Base-by-base conservation (phyloP, 164 flowering plant genomes). In the Cinnamomum chago region DNA sequence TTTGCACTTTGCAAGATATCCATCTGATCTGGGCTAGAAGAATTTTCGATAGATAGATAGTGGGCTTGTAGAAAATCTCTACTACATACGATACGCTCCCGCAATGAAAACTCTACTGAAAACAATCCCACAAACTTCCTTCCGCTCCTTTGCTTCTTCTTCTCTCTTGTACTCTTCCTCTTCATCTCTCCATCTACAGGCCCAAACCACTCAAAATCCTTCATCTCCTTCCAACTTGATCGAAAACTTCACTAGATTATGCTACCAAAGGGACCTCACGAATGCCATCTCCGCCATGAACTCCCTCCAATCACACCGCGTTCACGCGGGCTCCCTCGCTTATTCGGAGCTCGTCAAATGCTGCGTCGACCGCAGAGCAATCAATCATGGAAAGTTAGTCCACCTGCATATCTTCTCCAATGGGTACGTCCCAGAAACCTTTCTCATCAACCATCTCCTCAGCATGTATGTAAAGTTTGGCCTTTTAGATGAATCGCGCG, bases 271-370 rank as follows among this genome's bases (percentile, higher is more conserved):
- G 76, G 88, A 93, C 79, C 89, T 90, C 24, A 85, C 84, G 35
- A 81, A 76, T 62, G 92, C 98, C 65, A 84, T 93, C 76, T 62
- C 69, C 22, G 83, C 89, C 67, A 78, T 93, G 89, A 79, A 80
- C 20, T 73, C 77, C 51, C 83, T 93, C 87, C 83, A 90, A 65
- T 81, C 75, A 1, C 82, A 79, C 47, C 77, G 86, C 3, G 13
- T 90, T 50, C 77, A 73, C 72, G 95, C 97, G 0, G 90, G 92
- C 58, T 65, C 87, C 12, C 62, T 87, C 75, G 81, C 92, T 28
- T 90, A 93, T 79, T 82, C 91, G 2, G 85, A 88, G 81, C 91
- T 91, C 72, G 82, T 91, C 82, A 89, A 92, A 81, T 88, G 92
- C 79, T 90, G 97, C 73, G 15, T 89, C 40, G 76, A 90, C 52